A percentile compares a stretch with the other conserved stretches of the same genome.
Evolutionary conservation across 139 green algal genomes (phyloP).

Genomic region (Diplosphaera chodatii): DNA sequence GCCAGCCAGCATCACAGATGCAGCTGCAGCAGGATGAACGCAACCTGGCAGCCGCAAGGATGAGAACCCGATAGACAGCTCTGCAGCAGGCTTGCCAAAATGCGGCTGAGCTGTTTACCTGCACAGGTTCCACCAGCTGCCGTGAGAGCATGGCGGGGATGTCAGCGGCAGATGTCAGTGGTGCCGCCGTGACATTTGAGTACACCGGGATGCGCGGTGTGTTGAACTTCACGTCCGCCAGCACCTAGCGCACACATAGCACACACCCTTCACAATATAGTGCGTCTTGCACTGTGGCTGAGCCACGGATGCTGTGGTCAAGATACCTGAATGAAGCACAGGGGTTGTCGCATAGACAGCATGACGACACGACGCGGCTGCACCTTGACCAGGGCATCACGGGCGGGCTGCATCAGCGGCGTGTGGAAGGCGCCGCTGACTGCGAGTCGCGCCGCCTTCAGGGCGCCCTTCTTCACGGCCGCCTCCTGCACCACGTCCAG

Average conservation of each 20-base stretch:
- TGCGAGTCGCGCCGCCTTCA: constrained; percentile 69
- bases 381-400: constrained; percentile 55
- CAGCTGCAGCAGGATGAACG: no score
- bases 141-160: constrained; percentile 59
- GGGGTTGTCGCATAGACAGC: background rate
- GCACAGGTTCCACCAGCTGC: constrained; percentile 86
- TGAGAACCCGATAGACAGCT: no score
- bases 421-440: constrained; percentile 93
- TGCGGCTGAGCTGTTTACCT: no score
- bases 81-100: no score
- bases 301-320: no score
- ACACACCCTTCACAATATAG: no score
- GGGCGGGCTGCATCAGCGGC: constrained; percentile 71
- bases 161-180: constrained; percentile 48
- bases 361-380: no score
- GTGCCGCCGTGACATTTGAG: constrained; percentile 81
- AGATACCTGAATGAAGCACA: no score
- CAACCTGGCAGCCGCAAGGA: no score
- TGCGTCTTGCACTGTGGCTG: no score
- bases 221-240: constrained; percentile 52
- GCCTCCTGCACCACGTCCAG: constrained; percentile 51
- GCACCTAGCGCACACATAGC: constrained; percentile 27
- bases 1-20: no score
- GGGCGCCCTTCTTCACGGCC: constrained; percentile 59
- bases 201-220: constrained; percentile 72